Base-by-base conservation (phyloP, 2,329 filamentous ascomycete species). In the Rutstroemia sp. region DNA sequence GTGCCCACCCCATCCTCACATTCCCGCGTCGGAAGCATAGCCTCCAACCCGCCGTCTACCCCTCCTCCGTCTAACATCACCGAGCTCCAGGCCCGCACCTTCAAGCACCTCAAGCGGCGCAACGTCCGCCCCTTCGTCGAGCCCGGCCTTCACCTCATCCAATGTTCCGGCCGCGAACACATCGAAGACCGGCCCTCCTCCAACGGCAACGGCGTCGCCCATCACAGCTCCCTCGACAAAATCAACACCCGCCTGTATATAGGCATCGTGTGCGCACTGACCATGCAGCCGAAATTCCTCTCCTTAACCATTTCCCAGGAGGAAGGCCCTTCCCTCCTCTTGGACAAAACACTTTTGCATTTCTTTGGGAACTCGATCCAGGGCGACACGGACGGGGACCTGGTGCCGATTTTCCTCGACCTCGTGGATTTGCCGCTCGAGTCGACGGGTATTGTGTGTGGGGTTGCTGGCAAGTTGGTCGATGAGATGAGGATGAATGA, bases 381-480 rank as follows among this genome's bases (percentile, higher is more conserved):
- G 0, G 91, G 89, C 12, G 81, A 86, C 59, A 88, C 82, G 48
- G 84, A 84, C 53, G 84, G 84, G 62, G 83, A 82, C 57, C 77
- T 92, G 36, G 83, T 95, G 1, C 91, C 94, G 1, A 94, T 99
- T 64, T 92, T 91, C 57, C 79, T 99, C 3, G 90, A 97, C 65
- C 78, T 99, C 25, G 83, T 82, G 19, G 83, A 83, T 44, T 75
- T 97, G 42, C 89, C 92, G 0, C 79, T 92, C 44, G 90, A 96
- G 70, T 91, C 90, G 7, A 95, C 92, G 0, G 92, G 92, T 21
- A 96, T 99, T 57, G 90, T 99, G 3, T 96, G 92, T 64, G 92
- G 94, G 27, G 89, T 99, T 2, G 92, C 92, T 0, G 89, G 91
- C 25, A 81, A 84, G 54, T 76, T 97, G 27, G 87, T 91, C 0